Evolutionary conservation across 768 basidiomycete genomes (phyloP).

Genomic region (Podaxis sp.): DNA sequence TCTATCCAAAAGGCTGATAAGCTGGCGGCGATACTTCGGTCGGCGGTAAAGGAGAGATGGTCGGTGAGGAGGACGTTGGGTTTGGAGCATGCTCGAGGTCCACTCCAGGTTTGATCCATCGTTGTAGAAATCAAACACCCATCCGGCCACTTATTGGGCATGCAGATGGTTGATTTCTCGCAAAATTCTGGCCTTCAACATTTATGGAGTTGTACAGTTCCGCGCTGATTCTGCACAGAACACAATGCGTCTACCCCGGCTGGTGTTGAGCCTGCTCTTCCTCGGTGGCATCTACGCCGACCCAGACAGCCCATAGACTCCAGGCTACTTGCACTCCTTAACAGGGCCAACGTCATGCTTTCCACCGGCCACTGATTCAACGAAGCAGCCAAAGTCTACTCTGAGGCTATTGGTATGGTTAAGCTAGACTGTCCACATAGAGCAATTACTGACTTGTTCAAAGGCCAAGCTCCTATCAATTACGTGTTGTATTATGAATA

Average conservation of each 20-base stretch:
- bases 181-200: too few relatives aligned
- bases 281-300: conserved; percentile 25
- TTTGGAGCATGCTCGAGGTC: too few relatives aligned
- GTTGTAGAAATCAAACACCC: too few relatives aligned
- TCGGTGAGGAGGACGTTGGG: too few relatives aligned
- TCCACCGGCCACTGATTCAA: conserved; percentile 75
- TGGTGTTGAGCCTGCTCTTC: conserved; percentile 32
- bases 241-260: conserved; percentile 37
- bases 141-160: too few relatives aligned
- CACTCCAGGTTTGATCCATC: too few relatives aligned
- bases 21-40: too few relatives aligned
- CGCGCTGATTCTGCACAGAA: not conserved
- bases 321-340: conserved; percentile 73
- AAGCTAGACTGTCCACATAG: too few relatives aligned
- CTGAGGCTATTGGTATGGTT: conserved; percentile 82
- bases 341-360: conserved; percentile 69
- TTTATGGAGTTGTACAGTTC: not conserved
- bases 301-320: conserved; percentile 56
- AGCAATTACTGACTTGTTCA: not conserved
- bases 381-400: conserved; percentile 79
- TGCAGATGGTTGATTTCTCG: too few relatives aligned
- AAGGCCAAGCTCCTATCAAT: conserved; percentile 80
- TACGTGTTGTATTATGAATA: conserved; percentile 90
- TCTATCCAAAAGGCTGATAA: too few relatives aligned
- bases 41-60: too few relatives aligned